Base-by-base conservation (phyloP, 805 yeast genomes). In the Nakazawaea populi region DNA sequence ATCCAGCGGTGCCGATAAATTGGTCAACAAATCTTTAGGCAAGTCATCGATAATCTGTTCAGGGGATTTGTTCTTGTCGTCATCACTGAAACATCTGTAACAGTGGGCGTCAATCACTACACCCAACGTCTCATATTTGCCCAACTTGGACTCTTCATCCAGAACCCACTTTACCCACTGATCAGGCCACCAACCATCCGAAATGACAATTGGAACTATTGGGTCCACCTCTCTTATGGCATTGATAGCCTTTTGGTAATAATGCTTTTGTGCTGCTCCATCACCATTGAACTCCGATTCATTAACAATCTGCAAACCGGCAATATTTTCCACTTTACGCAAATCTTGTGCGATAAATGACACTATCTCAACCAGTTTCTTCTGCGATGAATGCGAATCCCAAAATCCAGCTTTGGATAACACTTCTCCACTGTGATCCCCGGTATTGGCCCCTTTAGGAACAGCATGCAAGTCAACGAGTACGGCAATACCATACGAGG, bases 161-260 rank as follows among this genome's bases (percentile, higher is more conserved):
- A 60, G 55, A 7, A 89, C 65, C 83, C 86, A 87, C 54, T 81
- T 71, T 28, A 76, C 83, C 88, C 90, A 88, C 61, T 80, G 87
- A 56, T 78, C 77, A 5, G 94, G 78, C 83, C 89, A 85, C 98
- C 98, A 94, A 3, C 96, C 96, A 63, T 92, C 98, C 1, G 96
- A 88, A 36, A 92, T 86, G 14, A 87, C 70, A 5, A 92, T 72
- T 0, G 96, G 96, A 35, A 89, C 66, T 2, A 66, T 66, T 1
- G 64, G 45, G 60, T 88, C 85, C 12, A 73, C 70, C 24, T 66
- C 62, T 32, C 92, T 72, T 42, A 92, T 83, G 40, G 75, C 74
- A 35, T 72, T 70, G 37, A 81, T 70, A 0, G 96, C 96, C 18
- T 77, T 75, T 8, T 73, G 59, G 62, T 91, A 91, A 65, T 84